Conservation (phyloP, 2,329 filamentous ascomycete species). For the Fusarium proliferatum region DNA sequence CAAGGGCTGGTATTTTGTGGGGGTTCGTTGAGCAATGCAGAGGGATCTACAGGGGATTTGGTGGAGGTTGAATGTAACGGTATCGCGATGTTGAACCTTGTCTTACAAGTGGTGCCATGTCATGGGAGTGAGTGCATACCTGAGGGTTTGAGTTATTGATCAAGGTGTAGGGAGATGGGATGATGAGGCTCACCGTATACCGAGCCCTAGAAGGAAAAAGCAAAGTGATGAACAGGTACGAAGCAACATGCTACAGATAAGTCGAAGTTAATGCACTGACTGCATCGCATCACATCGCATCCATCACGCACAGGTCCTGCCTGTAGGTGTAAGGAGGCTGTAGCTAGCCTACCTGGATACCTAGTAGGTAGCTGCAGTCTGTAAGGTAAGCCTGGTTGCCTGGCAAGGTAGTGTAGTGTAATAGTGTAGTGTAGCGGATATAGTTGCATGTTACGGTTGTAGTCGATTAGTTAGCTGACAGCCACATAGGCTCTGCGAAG, state of each 20-base stretch:
- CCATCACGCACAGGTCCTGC: background rate
- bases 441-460: background rate
- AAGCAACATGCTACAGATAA: background rate
- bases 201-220: conserved; percentile 1
- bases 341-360: background rate
- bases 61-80: conserved; percentile 17
- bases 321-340: background rate
- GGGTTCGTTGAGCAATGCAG: background rate
- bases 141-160: background rate
- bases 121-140: too few species aligned
- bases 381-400: background rate
- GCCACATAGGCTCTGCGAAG: background rate
- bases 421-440: background rate
- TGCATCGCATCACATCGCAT: background rate
- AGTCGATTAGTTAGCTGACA: background rate
- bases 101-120: conserved; percentile 20
- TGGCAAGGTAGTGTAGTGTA: too few species aligned
- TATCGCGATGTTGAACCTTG: conserved; percentile 1
- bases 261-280: background rate
- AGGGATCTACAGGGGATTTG: conserved; percentile 5
- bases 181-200: background rate
- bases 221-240: background rate
- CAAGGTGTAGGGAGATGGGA: background rate
- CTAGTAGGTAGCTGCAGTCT: background rate
- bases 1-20: background rate